Evolutionary conservation across 1,284 basidiomycete genomes (phyloP).

Genomic region (Naganishia sp.): DNA sequence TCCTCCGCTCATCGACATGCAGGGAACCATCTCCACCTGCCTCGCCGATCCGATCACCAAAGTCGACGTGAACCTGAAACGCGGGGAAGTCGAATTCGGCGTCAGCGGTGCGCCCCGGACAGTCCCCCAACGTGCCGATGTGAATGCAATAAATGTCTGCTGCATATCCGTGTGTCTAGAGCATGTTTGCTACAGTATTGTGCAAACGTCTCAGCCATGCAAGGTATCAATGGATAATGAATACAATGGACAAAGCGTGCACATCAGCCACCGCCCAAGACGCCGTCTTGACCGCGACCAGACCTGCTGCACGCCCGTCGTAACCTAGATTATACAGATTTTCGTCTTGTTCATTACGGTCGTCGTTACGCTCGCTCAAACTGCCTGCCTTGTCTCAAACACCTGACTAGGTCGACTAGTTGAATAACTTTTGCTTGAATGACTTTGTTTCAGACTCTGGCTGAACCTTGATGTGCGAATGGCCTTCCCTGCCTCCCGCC

Average conservation of each 20-base stretch:
- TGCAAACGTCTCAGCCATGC: too few relatives aligned
- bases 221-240: constrained; percentile 5
- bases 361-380: constrained; percentile 2
- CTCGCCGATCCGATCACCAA: too few relatives aligned
- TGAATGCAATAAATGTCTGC: too few relatives aligned
- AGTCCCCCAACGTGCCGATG: too few relatives aligned
- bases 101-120: neutral
- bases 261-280: neutral
- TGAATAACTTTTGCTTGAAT: constrained; percentile 54
- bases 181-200: too few relatives aligned
- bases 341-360: neutral
- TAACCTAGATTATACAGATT: constrained; percentile 4
- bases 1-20: neutral
- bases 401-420: constrained; percentile 35
- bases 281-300: neutral
- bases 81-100: constrained; percentile 9
- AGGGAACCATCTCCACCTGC: neutral
- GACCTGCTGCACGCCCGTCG: neutral
- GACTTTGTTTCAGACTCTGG: constrained; percentile 46
- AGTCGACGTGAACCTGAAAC: constrained; percentile 10
- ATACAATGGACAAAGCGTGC: neutral
- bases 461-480: constrained; percentile 55
- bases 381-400: neutral
- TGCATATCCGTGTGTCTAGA: too few relatives aligned
- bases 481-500: constrained; percentile 36